Conservation (phyloP, 2,329 filamentous ascomycete genomes). For the Neoarthrinium moseri region DNA sequence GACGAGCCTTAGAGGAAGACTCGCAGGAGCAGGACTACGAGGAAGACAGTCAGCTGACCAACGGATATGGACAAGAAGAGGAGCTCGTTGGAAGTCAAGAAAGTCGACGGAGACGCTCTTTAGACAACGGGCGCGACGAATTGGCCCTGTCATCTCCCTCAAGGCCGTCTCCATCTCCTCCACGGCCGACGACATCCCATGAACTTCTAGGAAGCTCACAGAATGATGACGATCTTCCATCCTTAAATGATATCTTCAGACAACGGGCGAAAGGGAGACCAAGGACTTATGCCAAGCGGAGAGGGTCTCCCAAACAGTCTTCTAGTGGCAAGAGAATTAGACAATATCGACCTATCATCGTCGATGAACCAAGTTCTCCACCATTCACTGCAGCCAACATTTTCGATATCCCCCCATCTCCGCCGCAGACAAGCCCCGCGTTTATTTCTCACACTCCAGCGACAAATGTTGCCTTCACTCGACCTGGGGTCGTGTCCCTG, state of each 20-base stretch:
- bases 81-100: slow-evolving; percentile 35
- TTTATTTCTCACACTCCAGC: slow-evolving; percentile 16
- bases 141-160: slow-evolving; percentile 15
- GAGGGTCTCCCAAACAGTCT: slow-evolving; percentile 23
- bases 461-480: slow-evolving; percentile 10
- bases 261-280: slow-evolving; percentile 19
- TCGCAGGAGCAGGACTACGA: slow-evolving; percentile 51
- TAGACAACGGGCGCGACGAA: slow-evolving; percentile 18
- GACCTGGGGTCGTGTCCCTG: slow-evolving; percentile 11
- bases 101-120: slow-evolving; percentile 10
- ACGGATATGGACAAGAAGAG: slow-evolving; percentile 21
- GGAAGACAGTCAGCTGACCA: slow-evolving; percentile 47
- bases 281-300: slow-evolving; percentile 19
- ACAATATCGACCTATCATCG: slow-evolving; percentile 13
- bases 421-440: slow-evolving; percentile 35
- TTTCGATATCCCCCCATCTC: slow-evolving; percentile 37
- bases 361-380: slow-evolving; percentile 13
- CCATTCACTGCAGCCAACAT: slow-evolving; percentile 18
- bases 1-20: slow-evolving; percentile 36
- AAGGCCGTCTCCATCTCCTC: slow-evolving; percentile 15
- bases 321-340: slow-evolving; percentile 22
- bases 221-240: slow-evolving; percentile 29
- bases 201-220: slow-evolving; percentile 21
- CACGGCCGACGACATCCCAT: slow-evolving; percentile 1
- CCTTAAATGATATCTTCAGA: slow-evolving; percentile 26